Evolutionary conservation across 352 stramenopile genomes (phyloP), one percentile per base, ranked within the genome.

Genomic region (Phytopythium montanum): DNA sequence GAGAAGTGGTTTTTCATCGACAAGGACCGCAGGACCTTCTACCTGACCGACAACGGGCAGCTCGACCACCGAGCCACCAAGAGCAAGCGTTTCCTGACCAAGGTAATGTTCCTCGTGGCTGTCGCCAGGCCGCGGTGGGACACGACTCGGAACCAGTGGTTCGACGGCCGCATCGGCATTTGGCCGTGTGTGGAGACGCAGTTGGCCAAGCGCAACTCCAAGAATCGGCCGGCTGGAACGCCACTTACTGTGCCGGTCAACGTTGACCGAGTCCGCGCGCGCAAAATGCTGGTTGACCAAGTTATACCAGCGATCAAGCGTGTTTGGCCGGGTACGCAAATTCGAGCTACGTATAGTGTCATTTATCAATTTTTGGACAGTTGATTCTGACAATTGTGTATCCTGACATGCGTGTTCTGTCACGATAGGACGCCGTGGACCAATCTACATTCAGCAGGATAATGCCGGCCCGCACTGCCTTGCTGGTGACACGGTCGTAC

Each of bases 1-100:
- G 51, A 65, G 45, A 70, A 69, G 46, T 69, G 56, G 44, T 56
- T 69, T 41, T 62, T 60, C 45, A 29, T 69, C 7, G 42, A 50
- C 39, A 65, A 65, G 45, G 41, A 51, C 4, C 39, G 26, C 1
- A 45, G 42, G 19, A 34, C 21, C 14, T 56, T 54, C 33, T 56
- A 61, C 53, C 31, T 58, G 13, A 34, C 52, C 19, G 34, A 34
- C 33, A 46, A 61, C 38, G 51, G 61, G 58, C 31, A 31, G 25
- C 14, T 57, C n/a, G 38, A 52, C 38, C 54, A 57, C 34, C 52
- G 59, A 51, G 44, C 28, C 34, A 49, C 42, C 10, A 45, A 39
- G n/a, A 59, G 46, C 23, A 66, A 61, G 31, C 48, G 13, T 19
- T 59, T 54, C 14, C 59, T 65, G 9, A 44, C 48, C 19, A 65